Conservation (phyloP, 2,329 filamentous ascomycete species). For the Colletotrichum limetticola region DNA sequence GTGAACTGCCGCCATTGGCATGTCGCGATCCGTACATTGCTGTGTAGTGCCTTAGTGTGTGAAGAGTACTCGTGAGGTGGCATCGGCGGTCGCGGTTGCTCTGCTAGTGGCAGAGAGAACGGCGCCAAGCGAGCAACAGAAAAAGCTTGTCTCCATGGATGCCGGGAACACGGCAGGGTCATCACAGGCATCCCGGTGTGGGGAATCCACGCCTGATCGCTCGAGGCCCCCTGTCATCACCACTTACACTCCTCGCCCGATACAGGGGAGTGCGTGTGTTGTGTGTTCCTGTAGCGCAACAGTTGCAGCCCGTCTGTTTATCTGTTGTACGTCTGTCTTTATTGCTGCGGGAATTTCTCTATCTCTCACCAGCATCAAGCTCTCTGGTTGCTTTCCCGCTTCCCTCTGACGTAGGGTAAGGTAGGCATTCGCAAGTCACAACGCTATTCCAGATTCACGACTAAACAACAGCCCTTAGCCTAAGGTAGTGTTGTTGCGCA, state of each 20-base stretch:
- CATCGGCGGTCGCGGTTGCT: slow-evolving; percentile 18
- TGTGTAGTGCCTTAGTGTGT: too few relatives aligned
- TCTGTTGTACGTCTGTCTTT: background rate
- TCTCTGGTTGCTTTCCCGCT: background rate
- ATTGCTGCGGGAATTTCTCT: background rate
- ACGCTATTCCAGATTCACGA: background rate
- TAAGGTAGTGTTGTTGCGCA: background rate
- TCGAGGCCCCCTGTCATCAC: background rate
- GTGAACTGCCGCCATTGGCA: background rate
- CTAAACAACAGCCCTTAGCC: background rate
- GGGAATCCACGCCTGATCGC: background rate
- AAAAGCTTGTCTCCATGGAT: slow-evolving; percentile 36
- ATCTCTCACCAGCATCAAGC: background rate
- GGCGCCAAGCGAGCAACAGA: slow-evolving; percentile 22
- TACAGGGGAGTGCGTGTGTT: background rate
- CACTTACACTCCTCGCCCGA: background rate
- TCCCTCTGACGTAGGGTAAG: too few relatives aligned
- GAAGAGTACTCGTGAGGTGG: background rate
- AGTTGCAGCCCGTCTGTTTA: background rate
- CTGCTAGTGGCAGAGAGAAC: slow-evolving; percentile 16
- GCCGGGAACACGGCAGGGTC: slow-evolving; percentile 34
- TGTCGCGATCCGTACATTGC: background rate
- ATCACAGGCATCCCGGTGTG: slow-evolving; percentile 17
- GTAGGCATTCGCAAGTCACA: background rate
- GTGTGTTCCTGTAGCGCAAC: background rate